Percentiles rank a stretch among this genome's conserved stretches.
Evolutionary conservation across 2,329 filamentous ascomycete species (phyloP).

Genomic region (Ophiostoma montium): DNA sequence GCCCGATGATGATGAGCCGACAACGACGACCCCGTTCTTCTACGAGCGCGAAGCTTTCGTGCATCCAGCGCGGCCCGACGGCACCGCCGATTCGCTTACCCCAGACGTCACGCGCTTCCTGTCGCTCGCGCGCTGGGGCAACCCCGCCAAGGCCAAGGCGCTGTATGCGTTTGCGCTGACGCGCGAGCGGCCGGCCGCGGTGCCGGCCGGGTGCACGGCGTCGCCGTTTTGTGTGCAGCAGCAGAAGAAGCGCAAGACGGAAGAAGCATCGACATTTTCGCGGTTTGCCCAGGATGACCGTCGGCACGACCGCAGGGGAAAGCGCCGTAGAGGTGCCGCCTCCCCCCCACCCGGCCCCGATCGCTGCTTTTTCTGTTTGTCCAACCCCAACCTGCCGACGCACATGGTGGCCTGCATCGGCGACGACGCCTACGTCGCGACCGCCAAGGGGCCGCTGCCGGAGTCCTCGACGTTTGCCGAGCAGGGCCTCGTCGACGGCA

Average conservation of each 20-base stretch:
- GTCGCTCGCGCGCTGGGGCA: conserved; percentile 68
- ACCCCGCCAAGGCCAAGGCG: conserved; percentile 62
- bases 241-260: conserved; percentile 16
- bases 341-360: conserved; percentile 53
- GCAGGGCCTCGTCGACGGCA: conserved; percentile 35
- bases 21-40: no score
- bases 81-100: conserved; percentile 30
- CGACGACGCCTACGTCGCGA: conserved; percentile 76
- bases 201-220: conserved; percentile 58
- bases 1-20: conserved; percentile 20
- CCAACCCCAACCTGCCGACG: conserved; percentile 66
- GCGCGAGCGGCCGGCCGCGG: conserved; percentile 40
- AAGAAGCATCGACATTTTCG: conserved; percentile 27
- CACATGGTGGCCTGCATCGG: conserved; percentile 88
- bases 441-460: conserved; percentile 78
- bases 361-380: conserved; percentile 90
- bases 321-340: conserved; percentile 29
- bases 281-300: conserved; percentile 31
- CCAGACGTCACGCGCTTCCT: conserved; percentile 71
- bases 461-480: conserved; percentile 51
- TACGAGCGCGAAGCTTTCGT: conserved; percentile 92
- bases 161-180: conserved; percentile 68
- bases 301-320: conserved; percentile 24
- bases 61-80: conserved; percentile 34
- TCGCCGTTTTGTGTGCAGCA: conserved; percentile 48